Percentiles rank a stretch among this genome's conserved stretches.
phyloP scores from a whole-genome alignment of 2,329 filamentous ascomycete species.

The Cercospora sp. region DNA sequence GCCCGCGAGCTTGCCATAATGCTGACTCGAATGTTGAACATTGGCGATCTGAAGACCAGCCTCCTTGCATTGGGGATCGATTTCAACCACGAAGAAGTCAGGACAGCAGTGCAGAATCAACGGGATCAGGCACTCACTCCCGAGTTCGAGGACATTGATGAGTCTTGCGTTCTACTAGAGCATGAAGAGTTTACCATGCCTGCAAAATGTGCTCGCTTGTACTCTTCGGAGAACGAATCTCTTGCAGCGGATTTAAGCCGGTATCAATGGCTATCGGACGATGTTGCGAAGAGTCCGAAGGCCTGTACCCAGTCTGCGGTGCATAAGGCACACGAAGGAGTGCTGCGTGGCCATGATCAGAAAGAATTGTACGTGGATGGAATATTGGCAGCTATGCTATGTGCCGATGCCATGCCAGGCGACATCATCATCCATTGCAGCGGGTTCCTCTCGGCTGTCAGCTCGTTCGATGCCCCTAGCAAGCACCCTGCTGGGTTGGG shows the following conservation, averaged over 20 bases:
- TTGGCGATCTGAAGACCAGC: fast-evolving
- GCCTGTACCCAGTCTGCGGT: not conserved
- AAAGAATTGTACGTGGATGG: not conserved
- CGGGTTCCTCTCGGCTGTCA: fast-evolving
- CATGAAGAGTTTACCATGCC: not conserved
- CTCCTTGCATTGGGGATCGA: not conserved
- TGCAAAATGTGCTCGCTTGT: not conserved
- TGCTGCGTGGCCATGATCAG: not conserved
- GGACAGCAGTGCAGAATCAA: not conserved
- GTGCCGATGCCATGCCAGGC: too few relatives aligned
- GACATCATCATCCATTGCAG: not conserved
- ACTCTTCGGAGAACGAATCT: not conserved
- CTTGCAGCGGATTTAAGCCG: not conserved
- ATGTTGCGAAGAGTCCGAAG: not conserved
- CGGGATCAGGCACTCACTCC: too few relatives aligned
- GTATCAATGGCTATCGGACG: fast-evolving
- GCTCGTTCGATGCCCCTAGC: not conserved
- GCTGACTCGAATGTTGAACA: not conserved
- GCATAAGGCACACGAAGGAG: not conserved
- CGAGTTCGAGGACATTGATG: not conserved
- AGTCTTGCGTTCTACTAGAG: not conserved
- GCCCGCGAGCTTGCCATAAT: not conserved
- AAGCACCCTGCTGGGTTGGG: too few relatives aligned
- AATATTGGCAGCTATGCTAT: not conserved
- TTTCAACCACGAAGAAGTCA: not conserved